Base-by-base conservation (phyloP, 306 rosid species). In the Elaeagnus macrophylla region DNA sequence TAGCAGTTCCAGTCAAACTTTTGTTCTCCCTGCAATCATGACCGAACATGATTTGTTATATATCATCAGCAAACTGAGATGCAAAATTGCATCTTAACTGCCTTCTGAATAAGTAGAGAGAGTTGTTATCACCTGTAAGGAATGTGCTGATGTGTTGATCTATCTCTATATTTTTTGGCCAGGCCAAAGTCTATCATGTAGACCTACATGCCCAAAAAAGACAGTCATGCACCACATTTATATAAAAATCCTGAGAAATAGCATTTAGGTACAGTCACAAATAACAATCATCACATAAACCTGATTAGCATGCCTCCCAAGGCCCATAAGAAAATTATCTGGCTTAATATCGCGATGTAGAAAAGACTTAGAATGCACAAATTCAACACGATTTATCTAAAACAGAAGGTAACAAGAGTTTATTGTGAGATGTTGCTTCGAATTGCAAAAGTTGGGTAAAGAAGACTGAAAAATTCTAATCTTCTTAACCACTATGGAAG, bases 321-420 rank as follows among this genome's bases (percentile, higher is more conserved):
- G 78, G 56, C 97, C 97, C 97, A 90, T 90, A 48, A 90, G 88
- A 77, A 86, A 90, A 59, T 90, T 90, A 72, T 90, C 97, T 0
- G 97, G 97, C 77, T 90, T 90, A 61, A 90, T 90, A 79, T 90
- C 97, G 10, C 97, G 90, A 59, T 90, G 97, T 11, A 90, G 88
- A 79, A 90, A 81, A 47, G 97, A 89, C 57, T 85, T 89, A 11
- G 94, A 75, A 79, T 89, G 97, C 54, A 85, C 74, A 70, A 83
- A 90, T 60, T 90, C 97, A 44, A 90, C 97, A 20, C 97, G 90
- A 68, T 82, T 90, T 67, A 90, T 86, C 97, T 90, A 77, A 61
- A 42, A 35, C 3, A 39, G 19, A 56, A 48, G 48, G 10, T 16
- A 36, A 62, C 57, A 56, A 15, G 0, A 46, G 9, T 51, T 11